These are phyloP conservation scores for Pseudopithomyces chartarum DNA, from an alignment of 2,329 filamentous ascomycete species.

Conservation along the genomic window DNA sequence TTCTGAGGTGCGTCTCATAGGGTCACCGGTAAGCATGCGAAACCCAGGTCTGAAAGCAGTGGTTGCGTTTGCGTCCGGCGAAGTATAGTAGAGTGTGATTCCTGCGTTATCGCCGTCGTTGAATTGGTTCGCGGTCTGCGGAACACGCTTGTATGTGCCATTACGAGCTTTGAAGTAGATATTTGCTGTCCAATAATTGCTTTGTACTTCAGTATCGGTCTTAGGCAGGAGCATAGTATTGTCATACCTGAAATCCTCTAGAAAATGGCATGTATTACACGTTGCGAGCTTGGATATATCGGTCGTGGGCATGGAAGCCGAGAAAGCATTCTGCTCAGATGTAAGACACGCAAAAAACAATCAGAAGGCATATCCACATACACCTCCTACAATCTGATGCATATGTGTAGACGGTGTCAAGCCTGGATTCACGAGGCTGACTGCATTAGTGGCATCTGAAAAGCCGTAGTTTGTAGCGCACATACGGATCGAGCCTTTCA, in stretches of 20 bases:
- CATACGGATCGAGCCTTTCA: slow-evolving; percentile 26
- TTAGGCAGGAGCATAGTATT: not conserved
- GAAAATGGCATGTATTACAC: slow-evolving; percentile 26
- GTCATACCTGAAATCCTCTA: slow-evolving; percentile 8
- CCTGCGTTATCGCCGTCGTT: slow-evolving; percentile 25
- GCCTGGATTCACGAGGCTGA: slow-evolving; percentile 25
- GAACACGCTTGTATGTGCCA: slow-evolving; percentile 34
- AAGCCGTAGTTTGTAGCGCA: not conserved
- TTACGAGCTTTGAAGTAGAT: slow-evolving; percentile 37
- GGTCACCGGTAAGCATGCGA: slow-evolving; percentile 25
- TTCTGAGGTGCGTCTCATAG: slow-evolving; percentile 21
- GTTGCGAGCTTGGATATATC: slow-evolving; percentile 22
- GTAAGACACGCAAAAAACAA: not conserved
- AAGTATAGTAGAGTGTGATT: slow-evolving; percentile 26
- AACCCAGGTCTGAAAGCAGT: slow-evolving; percentile 28
- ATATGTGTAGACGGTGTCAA: slow-evolving; percentile 24
- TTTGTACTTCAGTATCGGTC: not conserved
- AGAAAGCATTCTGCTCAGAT: slow-evolving; percentile 19
- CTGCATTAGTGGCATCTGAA: not conserved
- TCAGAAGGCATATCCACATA: slow-evolving; percentile 5
- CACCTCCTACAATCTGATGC: slow-evolving; percentile 26
- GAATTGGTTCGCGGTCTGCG: slow-evolving; percentile 26
- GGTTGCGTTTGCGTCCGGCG: slow-evolving; percentile 16
- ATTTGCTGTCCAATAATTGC: slow-evolving; percentile 38
- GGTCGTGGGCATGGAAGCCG: slow-evolving; percentile 16